These are phyloP conservation scores for Lipomyces mesembrius DNA, from an alignment of 805 yeast genomes.

Conservation along the genomic window DNA sequence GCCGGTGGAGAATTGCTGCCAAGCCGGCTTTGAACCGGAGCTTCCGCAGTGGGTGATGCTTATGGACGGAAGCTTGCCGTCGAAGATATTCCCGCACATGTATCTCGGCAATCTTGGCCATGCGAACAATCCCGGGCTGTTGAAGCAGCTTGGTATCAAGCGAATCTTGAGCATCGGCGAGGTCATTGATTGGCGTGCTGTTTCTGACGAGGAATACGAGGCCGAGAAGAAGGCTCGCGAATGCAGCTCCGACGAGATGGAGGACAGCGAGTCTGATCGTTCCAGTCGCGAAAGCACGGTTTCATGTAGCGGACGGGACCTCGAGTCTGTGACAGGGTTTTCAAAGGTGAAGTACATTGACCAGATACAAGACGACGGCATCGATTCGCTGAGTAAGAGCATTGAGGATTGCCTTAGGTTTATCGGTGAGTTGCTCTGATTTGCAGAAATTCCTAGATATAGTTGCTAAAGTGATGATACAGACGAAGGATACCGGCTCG, in stretches of 20 bases:
- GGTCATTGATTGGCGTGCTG: conserved; percentile 38
- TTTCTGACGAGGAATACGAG: conserved; percentile 18
- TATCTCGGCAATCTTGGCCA: conserved; percentile 84
- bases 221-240: neutral
- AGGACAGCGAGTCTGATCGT: neutral
- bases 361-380: conserved; percentile 88
- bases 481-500: conserved; percentile 54
- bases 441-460: neutral
- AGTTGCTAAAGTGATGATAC: conserved; percentile 47
- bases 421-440: conserved; percentile 12
- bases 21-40: conserved; percentile 13
- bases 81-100: conserved; percentile 78
- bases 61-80: conserved; percentile 74
- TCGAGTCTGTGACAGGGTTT: conserved; percentile 42
- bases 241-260: neutral
- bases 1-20: conserved; percentile 19
- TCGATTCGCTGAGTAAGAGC: conserved; percentile 69
- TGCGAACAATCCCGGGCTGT: conserved; percentile 71
- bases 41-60: conserved; percentile 44
- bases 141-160: conserved; percentile 67
- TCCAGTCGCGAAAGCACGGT: conserved; percentile 2
- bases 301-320: neutral
- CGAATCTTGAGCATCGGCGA: conserved; percentile 90
- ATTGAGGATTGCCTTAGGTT: conserved; percentile 66
- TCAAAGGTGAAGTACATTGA: conserved; percentile 63